phyloP scores from a whole-genome alignment of 1,139 yeast genomes.

The Yamadazyma songkhlaensis region DNA sequence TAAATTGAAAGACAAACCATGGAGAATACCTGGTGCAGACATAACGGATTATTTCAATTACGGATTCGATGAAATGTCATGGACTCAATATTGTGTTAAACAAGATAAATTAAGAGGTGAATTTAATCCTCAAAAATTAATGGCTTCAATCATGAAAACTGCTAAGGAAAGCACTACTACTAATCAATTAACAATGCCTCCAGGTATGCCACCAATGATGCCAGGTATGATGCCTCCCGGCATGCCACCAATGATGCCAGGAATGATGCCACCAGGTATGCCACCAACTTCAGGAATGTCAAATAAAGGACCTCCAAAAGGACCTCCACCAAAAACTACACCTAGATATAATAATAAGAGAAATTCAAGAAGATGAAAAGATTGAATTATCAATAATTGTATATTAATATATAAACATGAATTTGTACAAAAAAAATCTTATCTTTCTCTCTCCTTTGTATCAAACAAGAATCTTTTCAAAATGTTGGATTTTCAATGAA shows the following conservation, averaged over 20 bases:
- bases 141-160: conserved; percentile 42
- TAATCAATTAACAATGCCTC: conserved; percentile 16
- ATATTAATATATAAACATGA: conserved; percentile 5
- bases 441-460: background rate
- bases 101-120: conserved; percentile 82
- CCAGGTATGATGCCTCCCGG: conserved; percentile 16
- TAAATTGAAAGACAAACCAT: conserved; percentile 86
- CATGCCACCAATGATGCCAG: conserved; percentile 16
- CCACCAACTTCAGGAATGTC: conserved; percentile 16
- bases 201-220: conserved; percentile 16
- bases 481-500: background rate
- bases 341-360: conserved; percentile 1
- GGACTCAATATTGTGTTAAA: conserved; percentile 90
- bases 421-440: background rate
- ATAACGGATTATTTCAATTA: conserved; percentile 90
- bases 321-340: conserved; percentile 5
- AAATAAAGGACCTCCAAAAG: conserved; percentile 17
- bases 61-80: conserved; percentile 93
- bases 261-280: conserved; percentile 11
- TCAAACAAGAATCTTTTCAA: background rate
- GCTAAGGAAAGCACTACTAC: conserved; percentile 8
- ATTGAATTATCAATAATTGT: conserved; percentile 7
- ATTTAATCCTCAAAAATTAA: conserved; percentile 60
- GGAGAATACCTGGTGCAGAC: conserved; percentile 98
- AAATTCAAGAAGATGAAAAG: conserved; percentile 3